phyloP scores from a whole-genome alignment of 352 stramenopile species.

The Phytophthora litchii region DNA sequence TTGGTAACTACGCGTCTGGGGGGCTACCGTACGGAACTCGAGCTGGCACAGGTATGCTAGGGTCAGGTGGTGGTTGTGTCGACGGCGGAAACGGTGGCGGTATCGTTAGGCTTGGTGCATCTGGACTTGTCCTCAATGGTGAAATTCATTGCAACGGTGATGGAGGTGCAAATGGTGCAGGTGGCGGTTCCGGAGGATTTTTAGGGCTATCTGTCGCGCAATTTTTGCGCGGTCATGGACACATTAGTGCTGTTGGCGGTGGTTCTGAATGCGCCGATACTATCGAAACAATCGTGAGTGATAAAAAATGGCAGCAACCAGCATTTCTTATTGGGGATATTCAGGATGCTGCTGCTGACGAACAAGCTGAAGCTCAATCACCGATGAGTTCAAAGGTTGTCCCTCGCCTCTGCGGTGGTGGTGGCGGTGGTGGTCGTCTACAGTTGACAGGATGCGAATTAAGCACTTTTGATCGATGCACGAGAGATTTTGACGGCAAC shows the following conservation, averaged over 20 bases:
- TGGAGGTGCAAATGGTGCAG: constrained; percentile 55
- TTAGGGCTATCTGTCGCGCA: constrained; percentile 66
- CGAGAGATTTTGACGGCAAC: constrained; percentile 72
- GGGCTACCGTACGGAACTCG: constrained; percentile 73
- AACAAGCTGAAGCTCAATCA: constrained; percentile 30
- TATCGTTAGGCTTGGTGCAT: constrained; percentile 68
- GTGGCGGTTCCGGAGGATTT: constrained; percentile 78
- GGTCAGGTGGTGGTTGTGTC: constrained; percentile 74
- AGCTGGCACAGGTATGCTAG: constrained; percentile 67
- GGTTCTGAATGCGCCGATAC: constrained; percentile 60
- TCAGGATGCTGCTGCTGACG: constrained; percentile 23
- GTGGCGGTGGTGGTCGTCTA: constrained; percentile 69
- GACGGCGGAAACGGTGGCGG: constrained; percentile 70
- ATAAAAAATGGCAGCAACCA: constrained; percentile 18
- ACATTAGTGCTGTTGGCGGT: constrained; percentile 75
- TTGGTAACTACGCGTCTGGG: constrained; percentile 64
- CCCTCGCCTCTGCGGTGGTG: constrained; percentile 62
- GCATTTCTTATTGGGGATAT: constrained; percentile 18
- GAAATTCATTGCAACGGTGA: constrained; percentile 74
- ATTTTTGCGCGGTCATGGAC: constrained; percentile 59
- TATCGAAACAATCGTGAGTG: constrained; percentile 27
- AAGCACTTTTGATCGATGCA: constrained; percentile 71
- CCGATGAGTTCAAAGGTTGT: constrained; percentile 30
- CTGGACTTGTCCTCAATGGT: constrained; percentile 68
- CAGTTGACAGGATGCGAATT: constrained; percentile 74